Base-by-base conservation (phyloP, 805 yeast genomes). In the Candida dajiaensis region DNA sequence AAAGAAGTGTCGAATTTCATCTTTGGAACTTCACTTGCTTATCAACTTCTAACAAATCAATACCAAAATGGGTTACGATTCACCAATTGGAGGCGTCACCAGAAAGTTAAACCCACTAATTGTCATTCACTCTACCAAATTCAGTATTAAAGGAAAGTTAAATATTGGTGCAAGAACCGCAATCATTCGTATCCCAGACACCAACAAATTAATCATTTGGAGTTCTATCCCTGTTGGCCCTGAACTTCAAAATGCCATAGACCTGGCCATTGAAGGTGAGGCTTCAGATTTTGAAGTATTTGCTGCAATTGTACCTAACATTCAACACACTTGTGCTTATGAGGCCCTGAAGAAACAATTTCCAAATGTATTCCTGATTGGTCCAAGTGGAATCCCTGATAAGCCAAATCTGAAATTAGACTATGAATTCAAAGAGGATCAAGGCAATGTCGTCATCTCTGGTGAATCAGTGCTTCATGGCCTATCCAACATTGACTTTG, bases 281-380 rank as follows among this genome's bases (percentile, higher is more conserved):
- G 62, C 68, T 1, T 62, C 63, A 40, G 48, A 64, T 10, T 54
- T 61, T 26, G 68, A 71, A 22, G 68, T 80, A 26, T 61, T 74
- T 4, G 75, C 79, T 52, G 66, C 81, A 31, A 69, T 84, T 38
- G 69, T 83, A 38, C 88, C 89, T 2, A 86, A 83, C 57, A 58
- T 51, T 26, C 85, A 80, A 52, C 89, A 83, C 57, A 80, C 85
- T 1, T 63, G 83, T 76, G 86, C 83, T 4, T 76, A 81, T 13
- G 55, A 63, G 22, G 72, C 75, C 10, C 76, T 81, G 65, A 73
- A 76, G 57, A 67, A 69, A 20, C 61, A 64, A 44, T 72, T 66
- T 58, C 85, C 87, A 4, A 55, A 67, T 3, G 62, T 78, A 43
- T 72, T 76, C 54, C 61, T 83, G 20, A 70, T 83, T 49, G 86